Evolutionary conservation across 345 rosid species (phyloP).

Genomic region (Carallia pectinifolia): DNA sequence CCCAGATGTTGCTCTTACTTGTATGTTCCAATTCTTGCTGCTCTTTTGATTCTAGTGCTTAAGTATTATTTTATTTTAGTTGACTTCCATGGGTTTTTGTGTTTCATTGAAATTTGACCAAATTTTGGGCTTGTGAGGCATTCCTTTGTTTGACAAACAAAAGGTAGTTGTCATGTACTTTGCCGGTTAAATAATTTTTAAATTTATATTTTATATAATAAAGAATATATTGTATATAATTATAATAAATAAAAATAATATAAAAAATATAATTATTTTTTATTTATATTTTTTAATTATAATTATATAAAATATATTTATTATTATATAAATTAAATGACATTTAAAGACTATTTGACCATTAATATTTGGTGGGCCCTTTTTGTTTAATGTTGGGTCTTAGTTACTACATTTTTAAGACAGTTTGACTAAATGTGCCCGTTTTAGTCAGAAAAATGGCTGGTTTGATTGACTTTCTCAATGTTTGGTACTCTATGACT

Average conservation of each 20-base stretch:
- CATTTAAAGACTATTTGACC: no score
- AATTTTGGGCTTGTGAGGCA: not conserved
- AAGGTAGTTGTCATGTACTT: no score
- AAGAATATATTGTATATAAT: no score
- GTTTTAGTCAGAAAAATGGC: not conserved
- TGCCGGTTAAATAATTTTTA: no score
- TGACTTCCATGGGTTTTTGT: slow-evolving; percentile 2
- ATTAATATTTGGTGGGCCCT: no score
- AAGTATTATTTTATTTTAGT: not conserved
- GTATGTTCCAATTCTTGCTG: slow-evolving; percentile 35
- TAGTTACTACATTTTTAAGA: not conserved
- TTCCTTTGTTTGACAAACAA: no score
- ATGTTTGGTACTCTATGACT: not conserved
- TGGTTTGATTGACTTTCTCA: not conserved
- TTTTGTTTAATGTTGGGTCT: not conserved
- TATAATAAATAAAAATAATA: no score
- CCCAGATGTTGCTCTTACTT: slow-evolving; percentile 85
- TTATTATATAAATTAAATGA: no score
- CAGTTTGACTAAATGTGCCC: not conserved
- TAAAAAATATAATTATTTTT: no score
- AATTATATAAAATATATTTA: no score
- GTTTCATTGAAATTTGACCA: not conserved
- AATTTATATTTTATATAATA: no score
- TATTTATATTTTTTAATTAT: no score
- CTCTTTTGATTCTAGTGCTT: not conserved